Percentiles rank a stretch among this genome's conserved stretches.
These are phyloP conservation scores for Mucor ambiguus DNA, from an alignment of 371 early-diverging fungal genomes.

Conservation along the genomic window DNA sequence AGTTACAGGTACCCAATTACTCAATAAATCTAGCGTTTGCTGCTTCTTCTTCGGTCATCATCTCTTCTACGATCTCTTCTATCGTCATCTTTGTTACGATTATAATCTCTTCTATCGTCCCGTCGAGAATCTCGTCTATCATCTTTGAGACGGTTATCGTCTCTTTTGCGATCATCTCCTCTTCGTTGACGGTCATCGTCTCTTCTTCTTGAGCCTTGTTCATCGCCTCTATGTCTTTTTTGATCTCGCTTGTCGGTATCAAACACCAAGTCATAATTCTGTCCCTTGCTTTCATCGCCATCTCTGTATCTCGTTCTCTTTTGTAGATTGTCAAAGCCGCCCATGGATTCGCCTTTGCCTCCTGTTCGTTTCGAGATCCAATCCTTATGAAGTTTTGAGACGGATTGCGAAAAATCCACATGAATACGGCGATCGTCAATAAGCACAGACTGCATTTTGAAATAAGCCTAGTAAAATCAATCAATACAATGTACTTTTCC, in stretches of 20 bases:
- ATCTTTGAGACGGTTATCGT: slow-evolving; percentile 14
- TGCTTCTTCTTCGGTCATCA: slow-evolving; percentile 4
- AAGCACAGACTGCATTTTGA: slow-evolving; percentile 90
- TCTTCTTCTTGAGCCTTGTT: slow-evolving; percentile 36
- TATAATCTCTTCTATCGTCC: slow-evolving; percentile 9
- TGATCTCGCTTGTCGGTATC: slow-evolving; percentile 35
- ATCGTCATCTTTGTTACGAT: slow-evolving; percentile 17
- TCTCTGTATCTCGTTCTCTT: slow-evolving; percentile 51
- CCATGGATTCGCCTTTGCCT: slow-evolving; percentile 49
- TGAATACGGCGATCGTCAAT: slow-evolving; percentile 97
- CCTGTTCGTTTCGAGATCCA: slow-evolving; percentile 64
- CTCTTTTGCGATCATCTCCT: slow-evolving; percentile 20
- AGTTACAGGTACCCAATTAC: slow-evolving; percentile 12
- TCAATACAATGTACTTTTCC: neutral
- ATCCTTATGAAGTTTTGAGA: slow-evolving; percentile 80
- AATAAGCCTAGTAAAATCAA: slow-evolving; percentile 63
- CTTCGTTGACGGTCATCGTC: slow-evolving; percentile 36
- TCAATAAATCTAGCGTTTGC: slow-evolving; percentile 6
- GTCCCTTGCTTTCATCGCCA: slow-evolving; percentile 20
- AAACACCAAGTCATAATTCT: slow-evolving; percentile 51
- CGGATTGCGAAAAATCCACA: slow-evolving; percentile 98
- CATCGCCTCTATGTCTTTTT: slow-evolving; percentile 18
- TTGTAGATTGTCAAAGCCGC: slow-evolving; percentile 53
- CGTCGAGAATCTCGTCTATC: slow-evolving; percentile 21
- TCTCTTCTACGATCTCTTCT: slow-evolving; percentile 21